Evolutionary conservation across 2,329 filamentous ascomycete species (phyloP).

Genomic region (Cladosporium cucumerinum): DNA sequence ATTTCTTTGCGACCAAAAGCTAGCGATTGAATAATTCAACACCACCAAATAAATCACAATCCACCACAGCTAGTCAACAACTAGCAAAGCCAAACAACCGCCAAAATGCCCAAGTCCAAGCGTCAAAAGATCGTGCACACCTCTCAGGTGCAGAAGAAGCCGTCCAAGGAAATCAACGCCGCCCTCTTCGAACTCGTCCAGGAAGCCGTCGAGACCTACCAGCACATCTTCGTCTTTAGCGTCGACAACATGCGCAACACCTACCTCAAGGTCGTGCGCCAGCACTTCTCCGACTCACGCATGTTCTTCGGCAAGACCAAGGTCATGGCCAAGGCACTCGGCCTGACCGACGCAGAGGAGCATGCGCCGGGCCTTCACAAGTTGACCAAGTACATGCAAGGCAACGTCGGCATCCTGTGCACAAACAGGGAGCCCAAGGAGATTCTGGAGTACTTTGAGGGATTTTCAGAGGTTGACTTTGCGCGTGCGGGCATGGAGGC

Average conservation of each 20-base stretch:
- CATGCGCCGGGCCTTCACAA: slow-evolving; percentile 72
- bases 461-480: slow-evolving; percentile 76
- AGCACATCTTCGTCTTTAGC: slow-evolving; percentile 88
- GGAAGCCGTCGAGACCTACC: slow-evolving; percentile 77
- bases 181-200: slow-evolving; percentile 86
- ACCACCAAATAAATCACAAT: neutral
- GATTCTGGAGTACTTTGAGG: slow-evolving; percentile 69
- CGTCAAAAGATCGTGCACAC: slow-evolving; percentile 85
- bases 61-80: slow-evolving; percentile 11
- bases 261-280: slow-evolving; percentile 85
- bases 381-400: slow-evolving; percentile 67
- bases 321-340: slow-evolving; percentile 95
- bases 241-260: slow-evolving; percentile 98
- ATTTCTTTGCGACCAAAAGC: slow-evolving; percentile 9
- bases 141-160: slow-evolving; percentile 86
- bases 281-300: slow-evolving; percentile 78
- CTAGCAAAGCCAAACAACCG: slow-evolving; percentile 20
- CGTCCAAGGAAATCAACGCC: slow-evolving; percentile 78
- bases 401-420: slow-evolving; percentile 86
- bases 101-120: slow-evolving; percentile 91
- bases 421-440: slow-evolving; percentile 70
- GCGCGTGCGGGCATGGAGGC: slow-evolving; percentile 80
- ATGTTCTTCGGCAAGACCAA: slow-evolving; percentile 99
- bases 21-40: neutral
- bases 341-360: slow-evolving; percentile 67